A percentile compares a stretch with the other conserved stretches of the same genome.
Conservation (phyloP, 441 rosid genomes). For the Biscutella auriculata region DNA sequence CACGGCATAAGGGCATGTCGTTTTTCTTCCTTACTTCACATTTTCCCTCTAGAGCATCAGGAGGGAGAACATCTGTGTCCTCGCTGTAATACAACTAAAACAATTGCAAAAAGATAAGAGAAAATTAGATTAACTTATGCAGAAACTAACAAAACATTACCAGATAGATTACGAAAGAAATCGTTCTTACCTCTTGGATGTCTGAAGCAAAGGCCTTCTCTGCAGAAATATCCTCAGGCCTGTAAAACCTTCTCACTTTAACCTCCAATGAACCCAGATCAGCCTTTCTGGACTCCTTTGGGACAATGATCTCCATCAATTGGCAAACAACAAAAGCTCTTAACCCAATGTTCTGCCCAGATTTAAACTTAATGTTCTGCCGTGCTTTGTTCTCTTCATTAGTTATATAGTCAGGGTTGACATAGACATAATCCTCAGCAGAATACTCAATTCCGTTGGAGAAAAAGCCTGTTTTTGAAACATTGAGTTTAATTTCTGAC, state of each 20-base stretch:
- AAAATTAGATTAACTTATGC: background rate
- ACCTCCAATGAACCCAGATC: slow-evolving; percentile 30
- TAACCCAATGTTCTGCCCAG: slow-evolving; percentile 71
- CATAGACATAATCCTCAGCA: slow-evolving; percentile 54
- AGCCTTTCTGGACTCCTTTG: slow-evolving; percentile 21
- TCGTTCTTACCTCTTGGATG: slow-evolving; percentile 50
- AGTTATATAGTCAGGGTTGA: slow-evolving; percentile 34
- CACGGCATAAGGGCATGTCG: slow-evolving; percentile 37
- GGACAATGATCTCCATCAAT: slow-evolving; percentile 40
- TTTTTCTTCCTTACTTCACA: slow-evolving; percentile 65
- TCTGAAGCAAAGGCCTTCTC: slow-evolving; percentile 76
- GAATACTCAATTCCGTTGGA: slow-evolving; percentile 36
- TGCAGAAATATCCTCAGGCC: slow-evolving; percentile 74
- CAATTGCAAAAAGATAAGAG: slow-evolving; percentile 6
- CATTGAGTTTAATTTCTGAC: slow-evolving; percentile 29
- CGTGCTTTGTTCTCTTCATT: slow-evolving; percentile 19
- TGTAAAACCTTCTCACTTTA: slow-evolving; percentile 51
- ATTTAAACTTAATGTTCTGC: slow-evolving; percentile 40
- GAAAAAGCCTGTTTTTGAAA: slow-evolving; percentile 30
- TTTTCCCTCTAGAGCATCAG: slow-evolving; percentile 45
- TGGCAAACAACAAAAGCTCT: slow-evolving; percentile 66
- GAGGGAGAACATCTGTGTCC: slow-evolving; percentile 27
- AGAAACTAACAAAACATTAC: slow-evolving; percentile 7
- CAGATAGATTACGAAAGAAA: background rate
- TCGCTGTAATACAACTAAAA: slow-evolving; percentile 65